Evolutionary conservation across 1,284 basidiomycete genomes (phyloP).

Genomic region (Xanthoconium separans): DNA sequence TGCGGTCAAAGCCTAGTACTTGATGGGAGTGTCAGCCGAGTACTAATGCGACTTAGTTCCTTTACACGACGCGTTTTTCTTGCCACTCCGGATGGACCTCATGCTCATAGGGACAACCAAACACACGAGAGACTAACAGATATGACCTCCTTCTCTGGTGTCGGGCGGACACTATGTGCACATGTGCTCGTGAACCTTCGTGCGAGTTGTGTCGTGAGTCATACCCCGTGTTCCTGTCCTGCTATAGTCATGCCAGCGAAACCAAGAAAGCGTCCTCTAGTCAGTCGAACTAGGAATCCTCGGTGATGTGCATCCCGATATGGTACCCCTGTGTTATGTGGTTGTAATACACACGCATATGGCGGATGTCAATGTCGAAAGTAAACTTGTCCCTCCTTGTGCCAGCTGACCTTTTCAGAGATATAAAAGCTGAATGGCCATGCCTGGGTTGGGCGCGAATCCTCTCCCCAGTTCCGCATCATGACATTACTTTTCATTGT

Average conservation of each 20-base stretch:
- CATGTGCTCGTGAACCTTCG: conserved; percentile 11
- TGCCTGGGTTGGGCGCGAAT: background rate
- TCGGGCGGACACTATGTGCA: conserved; percentile 19
- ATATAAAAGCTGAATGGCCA: conserved; percentile 23
- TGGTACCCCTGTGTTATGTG: conserved; percentile 10
- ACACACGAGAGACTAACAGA: conserved; percentile 15
- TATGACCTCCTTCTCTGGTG: background rate
- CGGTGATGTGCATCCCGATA: conserved; percentile 9
- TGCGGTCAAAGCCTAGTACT: conserved; percentile 19
- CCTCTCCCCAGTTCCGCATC: conserved; percentile 1
- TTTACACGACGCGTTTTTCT: conserved; percentile 17
- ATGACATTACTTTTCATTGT: conserved; percentile 16
- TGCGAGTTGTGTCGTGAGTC: background rate
- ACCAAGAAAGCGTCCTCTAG: background rate
- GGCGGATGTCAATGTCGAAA: conserved; percentile 1
- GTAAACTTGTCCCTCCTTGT: background rate
- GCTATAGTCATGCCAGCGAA: conserved; percentile 13
- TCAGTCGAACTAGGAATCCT: conserved; percentile 9
- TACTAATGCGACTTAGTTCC: background rate
- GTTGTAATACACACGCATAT: conserved; percentile 8
- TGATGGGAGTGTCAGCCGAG: conserved; percentile 4
- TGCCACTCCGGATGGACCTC: conserved; percentile 3
- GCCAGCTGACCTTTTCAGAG: conserved; percentile 1
- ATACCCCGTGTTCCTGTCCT: conserved; percentile 1
- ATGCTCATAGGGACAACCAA: conserved; percentile 8